Evolutionary conservation across 2,329 filamentous ascomycete species (phyloP).

Genomic region (Graphium sp.): DNA sequence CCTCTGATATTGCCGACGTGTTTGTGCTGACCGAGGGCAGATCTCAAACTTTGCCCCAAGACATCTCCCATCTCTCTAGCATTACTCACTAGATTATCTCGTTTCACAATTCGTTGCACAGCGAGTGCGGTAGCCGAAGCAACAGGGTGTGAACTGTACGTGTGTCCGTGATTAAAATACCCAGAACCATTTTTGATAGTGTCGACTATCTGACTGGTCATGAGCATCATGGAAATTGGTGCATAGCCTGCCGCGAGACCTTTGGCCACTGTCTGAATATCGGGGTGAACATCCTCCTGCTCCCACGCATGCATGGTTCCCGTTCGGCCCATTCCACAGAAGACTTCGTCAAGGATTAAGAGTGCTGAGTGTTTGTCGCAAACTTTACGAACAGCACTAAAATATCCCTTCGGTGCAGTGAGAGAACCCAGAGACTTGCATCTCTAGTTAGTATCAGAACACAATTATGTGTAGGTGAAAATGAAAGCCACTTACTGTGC

Average conservation of each 20-base stretch:
- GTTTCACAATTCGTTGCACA: slow-evolving; percentile 39
- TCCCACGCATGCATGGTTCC: slow-evolving; percentile 47
- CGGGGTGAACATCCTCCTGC: slow-evolving; percentile 36
- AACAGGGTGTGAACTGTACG: slow-evolving; percentile 42
- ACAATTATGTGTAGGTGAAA: too few relatives aligned
- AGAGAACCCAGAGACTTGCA: slow-evolving; percentile 53
- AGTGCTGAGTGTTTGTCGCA: slow-evolving; percentile 58
- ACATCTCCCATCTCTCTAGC: slow-evolving; percentile 33
- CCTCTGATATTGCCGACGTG: slow-evolving; percentile 46
- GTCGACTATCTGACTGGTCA: slow-evolving; percentile 31
- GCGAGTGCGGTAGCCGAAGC: slow-evolving; percentile 45
- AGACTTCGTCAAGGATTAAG: slow-evolving; percentile 65
- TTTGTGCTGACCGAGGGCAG: slow-evolving; percentile 21
- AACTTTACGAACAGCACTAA: slow-evolving; percentile 47
- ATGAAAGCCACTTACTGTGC: slow-evolving; percentile 38
- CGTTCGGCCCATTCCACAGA: slow-evolving; percentile 48
- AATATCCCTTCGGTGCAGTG: slow-evolving; percentile 48
- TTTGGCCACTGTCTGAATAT: slow-evolving; percentile 52
- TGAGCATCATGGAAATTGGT: slow-evolving; percentile 42
- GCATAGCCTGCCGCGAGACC: slow-evolving; percentile 47
- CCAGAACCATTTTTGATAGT: slow-evolving; percentile 18
- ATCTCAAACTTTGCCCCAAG: slow-evolving; percentile 24
- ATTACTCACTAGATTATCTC: slow-evolving; percentile 41
- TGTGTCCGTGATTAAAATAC: slow-evolving; percentile 36
- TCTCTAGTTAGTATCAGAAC: too few relatives aligned